Evolutionary conservation across 2,329 filamentous ascomycete genomes (phyloP), one percentile per base, ranked within the genome.

Genomic region (Cytospora piceae): DNA sequence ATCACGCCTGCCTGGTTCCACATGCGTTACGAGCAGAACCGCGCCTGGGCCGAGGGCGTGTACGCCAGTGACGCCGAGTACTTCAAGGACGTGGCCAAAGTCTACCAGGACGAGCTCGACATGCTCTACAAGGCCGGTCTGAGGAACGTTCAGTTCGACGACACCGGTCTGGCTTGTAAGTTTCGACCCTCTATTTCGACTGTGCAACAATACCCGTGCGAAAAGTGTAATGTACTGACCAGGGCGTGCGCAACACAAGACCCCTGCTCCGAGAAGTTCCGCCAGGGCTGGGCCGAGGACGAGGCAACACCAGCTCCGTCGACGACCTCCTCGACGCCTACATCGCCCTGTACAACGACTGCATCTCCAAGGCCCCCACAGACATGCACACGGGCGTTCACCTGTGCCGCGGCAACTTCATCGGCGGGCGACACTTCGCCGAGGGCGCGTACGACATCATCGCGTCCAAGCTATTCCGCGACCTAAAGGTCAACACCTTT

Each of bases 361-460:
- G 83, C 72, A 82, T 92, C 73, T 79, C 81, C 71, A 84, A 85
- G 71, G 79, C 86, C 0, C 89, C 90, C 0, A 75, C 81, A 2
- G 90, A 93, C 73, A 85, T 93, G 81, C 90, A 93, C 76, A 83
- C 91, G 3, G 91, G 91, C 55, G 88, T 94, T 20, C 91, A 94
- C 74, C 81, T 93, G 60, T 93, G 91, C 82, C 84, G 84, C 11
- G 84, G 84, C 58, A 90, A 90, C 78, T 90, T 90, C 75, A 86
- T 88, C 69, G 85, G 85, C 63, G 85, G 85, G 24, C 82, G 87
- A 32, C 85, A 89, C 77, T 90, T 90, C 71, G 85, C 86, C 61
- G 86, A 89, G 72, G 88, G 87, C 31, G 84, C 84, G 27, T 90
- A 90, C 75, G 88, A 90, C 74, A 80, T 85, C 67, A 90, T 90